A percentile compares a stretch with the other conserved stretches of the same genome.
Evolutionary conservation across 768 basidiomycete species (phyloP).

Genomic region (Lactifluus piperatus): DNA sequence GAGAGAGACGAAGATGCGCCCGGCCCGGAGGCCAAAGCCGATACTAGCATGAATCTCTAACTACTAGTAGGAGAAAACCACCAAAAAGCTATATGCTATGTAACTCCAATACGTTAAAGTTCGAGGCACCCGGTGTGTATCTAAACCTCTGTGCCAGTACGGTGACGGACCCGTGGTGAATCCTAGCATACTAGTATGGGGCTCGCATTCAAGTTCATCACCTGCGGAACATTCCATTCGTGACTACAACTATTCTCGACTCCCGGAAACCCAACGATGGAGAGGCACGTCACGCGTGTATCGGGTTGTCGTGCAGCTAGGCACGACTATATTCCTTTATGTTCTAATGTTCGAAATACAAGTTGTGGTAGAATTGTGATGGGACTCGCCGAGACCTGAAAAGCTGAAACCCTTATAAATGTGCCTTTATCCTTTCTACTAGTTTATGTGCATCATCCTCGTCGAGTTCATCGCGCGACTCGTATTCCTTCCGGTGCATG

Average conservation of each 20-base stretch:
- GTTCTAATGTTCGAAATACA: neutral
- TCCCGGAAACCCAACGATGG: neutral
- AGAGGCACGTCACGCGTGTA: neutral
- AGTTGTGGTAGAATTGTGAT: neutral
- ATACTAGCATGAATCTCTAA: neutral
- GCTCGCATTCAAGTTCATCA: no score
- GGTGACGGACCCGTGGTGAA: no score
- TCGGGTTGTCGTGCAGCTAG: neutral
- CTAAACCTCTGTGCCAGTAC: neutral
- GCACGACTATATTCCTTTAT: neutral
- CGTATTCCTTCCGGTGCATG: conserved; percentile 56
- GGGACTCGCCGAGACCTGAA: neutral
- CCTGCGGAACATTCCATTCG: no score
- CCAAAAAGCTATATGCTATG: neutral
- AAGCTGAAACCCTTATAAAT: neutral
- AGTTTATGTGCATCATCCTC: conserved; percentile 45
- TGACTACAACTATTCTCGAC: neutral
- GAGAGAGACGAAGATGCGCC: no score
- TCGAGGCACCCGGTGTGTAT: neutral
- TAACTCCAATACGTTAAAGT: neutral
- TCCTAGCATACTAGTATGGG: no score
- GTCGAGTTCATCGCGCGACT: conserved; percentile 49
- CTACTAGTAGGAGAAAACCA: neutral
- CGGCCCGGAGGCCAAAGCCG: no score
- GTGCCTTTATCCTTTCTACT: conserved; percentile 32